phyloP scores from a whole-genome alignment of 1,284 basidiomycete species.

The Ceratobasidium papillatum region DNA sequence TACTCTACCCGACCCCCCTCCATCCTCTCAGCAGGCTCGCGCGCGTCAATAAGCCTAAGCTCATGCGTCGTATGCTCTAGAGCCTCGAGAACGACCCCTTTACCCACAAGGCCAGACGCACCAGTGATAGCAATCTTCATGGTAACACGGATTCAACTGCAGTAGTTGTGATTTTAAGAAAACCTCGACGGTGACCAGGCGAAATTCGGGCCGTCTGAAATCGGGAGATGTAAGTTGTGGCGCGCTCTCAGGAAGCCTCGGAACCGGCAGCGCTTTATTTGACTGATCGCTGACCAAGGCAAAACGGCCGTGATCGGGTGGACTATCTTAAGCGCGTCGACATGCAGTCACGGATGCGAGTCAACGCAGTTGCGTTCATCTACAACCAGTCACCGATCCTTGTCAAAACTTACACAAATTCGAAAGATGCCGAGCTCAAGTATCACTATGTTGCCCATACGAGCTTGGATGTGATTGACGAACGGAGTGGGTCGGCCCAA shows the following conservation, averaged over 20 bases:
- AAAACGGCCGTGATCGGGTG: neutral
- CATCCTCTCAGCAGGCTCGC: constrained; percentile 41
- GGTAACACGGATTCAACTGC: neutral
- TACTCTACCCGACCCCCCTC: constrained; percentile 42
- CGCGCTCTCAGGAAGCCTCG: constrained; percentile 9
- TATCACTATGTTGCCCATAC: constrained; percentile 46
- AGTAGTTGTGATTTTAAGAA: neutral
- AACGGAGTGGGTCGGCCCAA: constrained; percentile 41
- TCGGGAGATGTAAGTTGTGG: constrained; percentile 23
- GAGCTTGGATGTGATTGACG: constrained; percentile 45
- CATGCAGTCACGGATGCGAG: constrained; percentile 27
- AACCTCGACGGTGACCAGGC: neutral
- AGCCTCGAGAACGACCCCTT: constrained; percentile 49
- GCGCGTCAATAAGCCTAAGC: constrained; percentile 43
- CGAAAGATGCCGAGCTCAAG: constrained; percentile 43
- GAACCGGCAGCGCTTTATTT: constrained; percentile 23
- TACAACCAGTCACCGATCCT: constrained; percentile 43
- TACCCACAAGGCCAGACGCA: constrained; percentile 48
- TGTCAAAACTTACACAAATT: constrained; percentile 41
- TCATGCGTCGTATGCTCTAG: constrained; percentile 47
- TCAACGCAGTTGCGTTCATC: constrained; percentile 44
- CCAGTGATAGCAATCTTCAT: constrained; percentile 54
- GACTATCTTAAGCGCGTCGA: neutral
- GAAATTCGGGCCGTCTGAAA: constrained; percentile 21
- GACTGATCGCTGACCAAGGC: constrained; percentile 18